These are phyloP conservation scores for Camellia granthamiana DNA, from an alignment of 148 eudicot species.

Conservation along the genomic window DNA sequence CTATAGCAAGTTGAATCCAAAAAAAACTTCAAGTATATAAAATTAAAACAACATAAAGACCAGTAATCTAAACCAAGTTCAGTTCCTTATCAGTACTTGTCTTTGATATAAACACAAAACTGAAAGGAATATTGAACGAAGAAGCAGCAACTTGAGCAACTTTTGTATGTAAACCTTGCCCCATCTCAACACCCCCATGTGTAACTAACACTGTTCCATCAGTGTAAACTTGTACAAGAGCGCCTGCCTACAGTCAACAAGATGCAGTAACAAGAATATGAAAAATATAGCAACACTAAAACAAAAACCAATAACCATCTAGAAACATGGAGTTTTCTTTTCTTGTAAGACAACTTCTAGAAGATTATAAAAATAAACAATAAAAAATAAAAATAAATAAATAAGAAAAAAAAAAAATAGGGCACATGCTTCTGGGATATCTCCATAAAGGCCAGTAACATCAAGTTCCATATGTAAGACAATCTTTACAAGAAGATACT, in stretches of 20 bases:
- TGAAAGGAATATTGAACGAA: slow-evolving; percentile 78
- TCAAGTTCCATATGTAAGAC: too few relatives aligned
- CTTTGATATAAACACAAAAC: slow-evolving; percentile 89
- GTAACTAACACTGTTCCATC: slow-evolving; percentile 98
- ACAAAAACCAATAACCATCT: background rate
- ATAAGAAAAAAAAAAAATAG: background rate
- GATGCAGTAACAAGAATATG: background rate
- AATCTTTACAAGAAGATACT: too few relatives aligned
- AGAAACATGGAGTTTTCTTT: background rate
- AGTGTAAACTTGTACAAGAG: slow-evolving; percentile 96
- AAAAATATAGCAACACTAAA: background rate
- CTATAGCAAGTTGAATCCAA: background rate
- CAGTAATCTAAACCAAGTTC: background rate
- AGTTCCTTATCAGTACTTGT: slow-evolving; percentile 99
- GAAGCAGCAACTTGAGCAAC: slow-evolving; percentile 98
- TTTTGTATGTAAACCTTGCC: slow-evolving; percentile 98
- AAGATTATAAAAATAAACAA: background rate
- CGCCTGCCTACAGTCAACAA: slow-evolving; percentile 68
- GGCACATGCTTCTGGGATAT: background rate
- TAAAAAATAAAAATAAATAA: too few relatives aligned
- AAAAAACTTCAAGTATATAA: background rate
- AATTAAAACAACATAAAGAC: slow-evolving; percentile 3
- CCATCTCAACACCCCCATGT: slow-evolving; percentile 99
- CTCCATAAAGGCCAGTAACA: background rate
- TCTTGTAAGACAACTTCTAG: background rate